A percentile compares a stretch with the other conserved stretches of the same genome.
Evolutionary conservation across 73 alveolate species (phyloP).

Genomic region (Symbiodinium pilosum): DNA sequence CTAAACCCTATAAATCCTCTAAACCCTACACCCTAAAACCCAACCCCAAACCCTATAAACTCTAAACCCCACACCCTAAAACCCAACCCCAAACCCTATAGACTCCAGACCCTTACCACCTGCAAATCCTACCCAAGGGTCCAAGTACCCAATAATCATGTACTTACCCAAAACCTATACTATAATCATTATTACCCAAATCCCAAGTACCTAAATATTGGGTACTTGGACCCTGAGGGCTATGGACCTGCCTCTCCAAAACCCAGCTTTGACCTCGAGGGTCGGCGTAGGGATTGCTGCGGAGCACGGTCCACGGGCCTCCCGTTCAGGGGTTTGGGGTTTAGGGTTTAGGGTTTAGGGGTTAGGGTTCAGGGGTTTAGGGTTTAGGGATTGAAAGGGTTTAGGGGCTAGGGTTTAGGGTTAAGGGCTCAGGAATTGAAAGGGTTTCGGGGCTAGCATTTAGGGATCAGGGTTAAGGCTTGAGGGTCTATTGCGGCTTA

Average conservation of each 20-base stretch:
- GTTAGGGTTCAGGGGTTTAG: neutral
- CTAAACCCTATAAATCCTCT: neutral
- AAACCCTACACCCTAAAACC: neutral
- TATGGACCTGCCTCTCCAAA: neutral
- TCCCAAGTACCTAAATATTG: no score
- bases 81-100: no score
- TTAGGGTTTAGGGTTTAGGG: neutral
- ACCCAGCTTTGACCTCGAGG: constrained; percentile 74
- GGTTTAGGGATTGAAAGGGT: neutral
- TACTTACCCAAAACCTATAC: no score
- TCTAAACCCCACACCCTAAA: no score
- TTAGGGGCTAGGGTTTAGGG: neutral
- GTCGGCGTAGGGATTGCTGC: constrained; percentile 80
- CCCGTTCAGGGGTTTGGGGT: neutral
- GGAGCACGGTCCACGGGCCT: constrained; percentile 65
- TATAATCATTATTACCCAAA: no score
- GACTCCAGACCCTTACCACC: no score
- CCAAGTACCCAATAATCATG: no score
- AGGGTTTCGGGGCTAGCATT: neutral
- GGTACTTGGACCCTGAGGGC: no score
- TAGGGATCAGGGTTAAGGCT: neutral
- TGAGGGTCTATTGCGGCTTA: no score
- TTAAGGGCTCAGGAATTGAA: no score
- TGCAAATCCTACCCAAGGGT: no score
- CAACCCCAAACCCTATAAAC: no score